These are phyloP conservation scores for Urostyla sp. DNA, from an alignment of 73 alveolate genomes.

Conservation along the genomic window DNA sequence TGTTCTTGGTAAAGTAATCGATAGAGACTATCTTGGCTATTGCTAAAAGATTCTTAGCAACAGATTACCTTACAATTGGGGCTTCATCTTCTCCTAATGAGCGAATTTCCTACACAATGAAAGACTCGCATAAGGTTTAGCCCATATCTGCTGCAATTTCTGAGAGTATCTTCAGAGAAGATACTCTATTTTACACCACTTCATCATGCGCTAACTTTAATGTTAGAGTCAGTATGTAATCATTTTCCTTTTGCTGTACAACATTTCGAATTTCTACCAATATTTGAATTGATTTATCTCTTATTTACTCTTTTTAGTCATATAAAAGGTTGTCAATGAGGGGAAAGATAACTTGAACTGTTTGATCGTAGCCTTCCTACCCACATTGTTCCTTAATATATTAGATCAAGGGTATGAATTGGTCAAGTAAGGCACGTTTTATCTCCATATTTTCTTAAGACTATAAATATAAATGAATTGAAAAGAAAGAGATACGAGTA, in stretches of 20 bases:
- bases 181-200: conserved; percentile 56
- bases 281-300: conserved; percentile 64
- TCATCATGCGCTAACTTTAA: conserved; percentile 73
- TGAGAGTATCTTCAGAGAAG: conserved; percentile 56
- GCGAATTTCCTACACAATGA: conserved; percentile 62
- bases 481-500: conserved; percentile 20
- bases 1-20: conserved; percentile 51
- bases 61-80: conserved; percentile 58
- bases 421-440: conserved; percentile 68
- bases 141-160: conserved; percentile 60
- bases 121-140: conserved; percentile 67
- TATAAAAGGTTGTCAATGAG: conserved; percentile 61
- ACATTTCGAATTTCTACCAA: conserved; percentile 61
- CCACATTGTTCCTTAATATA: conserved; percentile 55
- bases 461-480: neutral
- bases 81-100: conserved; percentile 64
- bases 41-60: conserved; percentile 61
- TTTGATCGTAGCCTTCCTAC: conserved; percentile 51
- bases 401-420: conserved; percentile 51
- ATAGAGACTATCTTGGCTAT: conserved; percentile 52
- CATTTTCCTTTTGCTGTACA: conserved; percentile 55
- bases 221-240: conserved; percentile 62
- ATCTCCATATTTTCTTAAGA: conserved; percentile 65
- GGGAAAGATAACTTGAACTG: conserved; percentile 57
- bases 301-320: conserved; percentile 62